Evolutionary conservation across 495 filamentous ascomycete species (phyloP), one percentile per base, ranked within the genome.

Genomic region (Chaetomium tenue): DNA sequence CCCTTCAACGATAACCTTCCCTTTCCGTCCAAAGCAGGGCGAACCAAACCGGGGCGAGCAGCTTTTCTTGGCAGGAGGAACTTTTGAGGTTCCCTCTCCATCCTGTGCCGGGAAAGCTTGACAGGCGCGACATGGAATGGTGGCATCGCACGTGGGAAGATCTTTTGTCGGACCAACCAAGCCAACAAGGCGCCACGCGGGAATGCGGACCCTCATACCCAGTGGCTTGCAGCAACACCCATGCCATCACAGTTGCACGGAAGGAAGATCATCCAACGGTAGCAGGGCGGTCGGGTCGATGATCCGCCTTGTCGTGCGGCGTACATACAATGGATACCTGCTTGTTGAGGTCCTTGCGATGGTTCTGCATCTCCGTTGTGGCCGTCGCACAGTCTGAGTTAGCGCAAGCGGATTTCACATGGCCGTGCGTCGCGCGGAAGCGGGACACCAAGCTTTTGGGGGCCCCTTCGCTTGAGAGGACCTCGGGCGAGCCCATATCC

Each of bases 261-360:
- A 18, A 50, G 28, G 33, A 37, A 48, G 25, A 13, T 16, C 15
- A 6, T 4, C 16, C 33, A 37, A 9, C 6, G 33, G 9, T 1
- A 37, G 9, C 5, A 37, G 33, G 33, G 23, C 9, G n/a, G 2
- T 42, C 58, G 59, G 46, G 33, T 42, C 58, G 59, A 30, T n/a
- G 39, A 52, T 30, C 33, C 33, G 59, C 33, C 13, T 40, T 7
- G 47, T 61, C 59, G 59, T n/a, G n/a, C n/a, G n/a, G n/a, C n/a
- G n/a, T n/a, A n/a, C n/a, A n/a, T n/a, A n/a, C n/a, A n/a, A n/a
- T n/a, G n/a, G n/a, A n/a, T n/a, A n/a, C n/a, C n/a, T n/a, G n/a
- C n/a, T n/a, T n/a, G n/a, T 42, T 61, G 30, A 1, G 52, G 1
- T 44, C 1, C 40, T 18, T 44, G 16, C 15, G 13, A 40, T 8